Evolutionary conservation across 352 stramenopile species (phyloP), one percentile per base, ranked within the genome.

Genomic region (Phytophthora litchii): DNA sequence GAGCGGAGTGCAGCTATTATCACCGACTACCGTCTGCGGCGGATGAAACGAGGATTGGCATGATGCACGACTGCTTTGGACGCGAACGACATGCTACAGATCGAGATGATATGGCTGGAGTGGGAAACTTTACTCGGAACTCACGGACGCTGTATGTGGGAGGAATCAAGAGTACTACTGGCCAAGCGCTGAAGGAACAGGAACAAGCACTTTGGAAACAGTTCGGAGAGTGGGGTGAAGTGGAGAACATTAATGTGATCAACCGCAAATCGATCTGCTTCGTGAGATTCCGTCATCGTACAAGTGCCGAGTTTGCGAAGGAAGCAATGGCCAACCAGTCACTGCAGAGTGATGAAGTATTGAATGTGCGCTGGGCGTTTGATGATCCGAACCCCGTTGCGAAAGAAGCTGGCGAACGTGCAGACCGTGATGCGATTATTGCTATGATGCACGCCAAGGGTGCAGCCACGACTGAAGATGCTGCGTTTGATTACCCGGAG

Each of bases 161-260:
- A 17, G 84, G 86, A 1, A 54, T 98, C 7, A 86, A 91, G 60
- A 79, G 64, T 23, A 70, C 71, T 43, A 77, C 67, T 27, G 65
- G 74, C 35, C 64, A 83, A 40, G 76, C 75, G 17, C 35, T 62
- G 5, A 79, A 80, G 47, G 38, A 81, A 35, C 60, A 97, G 8
- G 74, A 96, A 23, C 66, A 85, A 11, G 73, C 67, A 5, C 60
- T 98, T 8, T 78, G 70, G 66, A 82, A 89, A 49, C 89, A 97
- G 52, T 98, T 98, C 70, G 76, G 78, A 2, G 94, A 98, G 65
- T 98, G 86, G 83, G 94, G 94, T 14, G 94, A 98, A 67, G 83
- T 98, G 8, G 94, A 98, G 67, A 92, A 88, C 57, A 81, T 98
- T 50, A 98, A 98, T 74, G 83, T 98, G 17, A 93, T 98, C 48